Conservation (phyloP, 139 green algal species). For the Yamagishiella unicocca region DNA sequence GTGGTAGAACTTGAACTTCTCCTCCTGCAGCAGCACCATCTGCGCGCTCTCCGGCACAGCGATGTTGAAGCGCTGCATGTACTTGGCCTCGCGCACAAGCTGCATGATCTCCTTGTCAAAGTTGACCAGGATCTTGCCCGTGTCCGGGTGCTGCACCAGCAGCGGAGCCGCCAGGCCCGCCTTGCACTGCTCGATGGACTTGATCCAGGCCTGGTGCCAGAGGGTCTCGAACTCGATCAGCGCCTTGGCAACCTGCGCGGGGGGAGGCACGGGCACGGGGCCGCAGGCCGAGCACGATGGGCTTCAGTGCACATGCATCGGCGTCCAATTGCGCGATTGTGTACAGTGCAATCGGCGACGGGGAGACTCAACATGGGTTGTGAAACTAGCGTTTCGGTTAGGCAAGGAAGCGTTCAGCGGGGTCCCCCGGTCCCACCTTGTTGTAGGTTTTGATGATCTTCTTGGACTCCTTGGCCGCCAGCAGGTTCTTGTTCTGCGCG, state of each 20-base stretch:
- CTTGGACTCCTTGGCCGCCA: constrained; percentile 91
- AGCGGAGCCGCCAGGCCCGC: constrained; percentile 86
- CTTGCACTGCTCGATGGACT: constrained; percentile 78
- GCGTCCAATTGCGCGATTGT: too few species aligned
- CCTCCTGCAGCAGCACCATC: constrained; percentile 87
- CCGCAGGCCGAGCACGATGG: too few species aligned
- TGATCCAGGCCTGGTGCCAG: constrained; percentile 79
- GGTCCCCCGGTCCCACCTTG: too few species aligned
- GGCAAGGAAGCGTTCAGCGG: too few species aligned
- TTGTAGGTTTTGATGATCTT: constrained; percentile 94
- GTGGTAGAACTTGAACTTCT: constrained; percentile 89
- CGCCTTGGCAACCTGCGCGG: constrained; percentile 75
- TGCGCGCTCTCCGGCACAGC: constrained; percentile 84
- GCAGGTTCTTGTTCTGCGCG: constrained; percentile 80
- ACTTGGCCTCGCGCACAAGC: constrained; percentile 91
- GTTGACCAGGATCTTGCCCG: constrained; percentile 85
- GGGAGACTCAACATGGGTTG: too few species aligned
- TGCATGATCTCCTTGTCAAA: constrained; percentile 93
- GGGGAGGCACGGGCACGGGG: not conserved
- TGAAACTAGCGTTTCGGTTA: too few species aligned
- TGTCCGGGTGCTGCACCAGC: constrained; percentile 88
- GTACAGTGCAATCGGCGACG: too few species aligned
- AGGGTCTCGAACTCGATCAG: constrained; percentile 96
- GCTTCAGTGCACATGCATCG: too few species aligned
- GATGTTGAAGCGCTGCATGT: constrained; percentile 89